Base-by-base conservation (phyloP, 441 rosid genomes). In the Melastoma candidum region DNA sequence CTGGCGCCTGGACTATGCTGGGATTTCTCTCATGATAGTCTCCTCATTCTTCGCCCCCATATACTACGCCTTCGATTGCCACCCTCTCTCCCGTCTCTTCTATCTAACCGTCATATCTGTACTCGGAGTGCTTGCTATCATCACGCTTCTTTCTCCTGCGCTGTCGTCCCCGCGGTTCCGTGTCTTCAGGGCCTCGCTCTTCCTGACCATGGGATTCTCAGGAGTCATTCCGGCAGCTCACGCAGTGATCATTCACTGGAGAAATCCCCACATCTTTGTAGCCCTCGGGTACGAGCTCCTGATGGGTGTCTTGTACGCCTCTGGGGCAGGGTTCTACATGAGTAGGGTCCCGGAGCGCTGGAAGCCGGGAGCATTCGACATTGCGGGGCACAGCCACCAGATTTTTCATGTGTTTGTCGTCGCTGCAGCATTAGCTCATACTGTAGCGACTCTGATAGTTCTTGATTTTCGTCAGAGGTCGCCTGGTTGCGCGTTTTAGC, bases 1-100 rank as follows among this genome's bases (percentile, higher is more conserved):
- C 63, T 88, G 98, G 98, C 90, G 94, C 44, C 76, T 92, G 0
- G 97, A 92, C 67, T 92, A 92, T 6, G 92, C 97, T 0, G 98
- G 98, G 49, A 88, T 92, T 65, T 84, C 92, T 9, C 75, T 84
- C 9, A 85, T 88, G 97, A 88, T 92, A 12, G 75, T 92, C 53
- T 72, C 70, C 50, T 84, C 98, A 24, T 92, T 88, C 80, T 77
- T 77, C 13, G 92, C 95, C 10, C 96, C 94, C 4, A 71, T 92
- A 68, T 92, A 88, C 60, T 92, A 92, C 58, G 72, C 71, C 26
- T 92, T 92, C 80, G 71, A 68, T 51, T 85, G 97, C 69, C 63
- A 82, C 61, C 89, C 90, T 1, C 56, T 67, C 45, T 54, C 83
- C 3, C 66, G 77, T 9, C 26, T 78, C 67, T 48, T 88, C 51